Evolutionary conservation across 805 yeast genomes (phyloP).

Genomic region (Henningerozyma blattae): DNA sequence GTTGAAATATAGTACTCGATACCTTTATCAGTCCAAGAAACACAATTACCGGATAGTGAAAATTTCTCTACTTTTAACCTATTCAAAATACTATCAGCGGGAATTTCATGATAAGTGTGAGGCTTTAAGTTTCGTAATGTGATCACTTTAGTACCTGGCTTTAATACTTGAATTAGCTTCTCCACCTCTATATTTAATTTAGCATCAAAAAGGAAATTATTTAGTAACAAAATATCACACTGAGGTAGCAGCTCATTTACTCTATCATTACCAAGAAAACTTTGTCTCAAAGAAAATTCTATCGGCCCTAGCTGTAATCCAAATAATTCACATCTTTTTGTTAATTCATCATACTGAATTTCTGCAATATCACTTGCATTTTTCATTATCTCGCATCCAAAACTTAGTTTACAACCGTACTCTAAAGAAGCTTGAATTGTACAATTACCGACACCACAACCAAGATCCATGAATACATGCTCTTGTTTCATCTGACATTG

Average conservation of each 20-base stretch:
- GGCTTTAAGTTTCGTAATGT: conserved; percentile 73
- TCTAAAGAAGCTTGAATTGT: conserved; percentile 82
- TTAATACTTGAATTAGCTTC: conserved; percentile 46
- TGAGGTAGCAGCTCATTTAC: conserved; percentile 42
- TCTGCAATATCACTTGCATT: conserved; percentile 63
- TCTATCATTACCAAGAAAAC: conserved; percentile 56
- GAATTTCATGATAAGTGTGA: neutral
- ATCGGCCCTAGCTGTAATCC: conserved; percentile 52
- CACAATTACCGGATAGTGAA: conserved; percentile 59
- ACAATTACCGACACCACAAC: conserved; percentile 93
- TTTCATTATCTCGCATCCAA: conserved; percentile 85
- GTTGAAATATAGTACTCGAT: conserved; percentile 61
- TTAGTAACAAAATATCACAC: conserved; percentile 65
- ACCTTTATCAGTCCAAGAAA: conserved; percentile 78
- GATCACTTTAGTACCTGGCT: conserved; percentile 67
- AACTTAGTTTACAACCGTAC: conserved; percentile 60
- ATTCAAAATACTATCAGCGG: conserved; percentile 43
- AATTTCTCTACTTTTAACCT: conserved; percentile 50
- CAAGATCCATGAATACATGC: conserved; percentile 70
- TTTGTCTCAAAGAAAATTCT: conserved; percentile 48
- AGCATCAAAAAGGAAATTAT: conserved; percentile 78
- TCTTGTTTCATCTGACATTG: conserved; percentile 42
- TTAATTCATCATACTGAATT: conserved; percentile 46
- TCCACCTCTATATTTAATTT: conserved; percentile 58
- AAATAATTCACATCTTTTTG: conserved; percentile 43